These are phyloP conservation scores for Vaccinium darrowii DNA, from an alignment of 148 eudicot species.

Conservation along the genomic window DNA sequence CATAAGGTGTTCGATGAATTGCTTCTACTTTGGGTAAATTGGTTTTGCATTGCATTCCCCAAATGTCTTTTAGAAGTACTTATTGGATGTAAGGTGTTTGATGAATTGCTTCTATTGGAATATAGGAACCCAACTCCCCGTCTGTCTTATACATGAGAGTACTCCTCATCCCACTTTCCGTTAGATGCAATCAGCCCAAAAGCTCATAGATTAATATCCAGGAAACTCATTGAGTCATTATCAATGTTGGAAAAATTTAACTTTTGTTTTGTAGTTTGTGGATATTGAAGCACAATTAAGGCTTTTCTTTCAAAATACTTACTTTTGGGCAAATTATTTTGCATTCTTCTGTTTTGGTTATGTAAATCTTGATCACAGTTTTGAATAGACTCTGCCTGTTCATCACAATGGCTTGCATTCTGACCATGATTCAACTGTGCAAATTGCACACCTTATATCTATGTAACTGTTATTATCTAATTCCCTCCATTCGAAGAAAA, in stretches of 20 bases:
- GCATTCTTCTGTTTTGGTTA: too few species aligned
- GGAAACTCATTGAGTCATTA: background rate
- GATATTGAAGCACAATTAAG: too few species aligned
- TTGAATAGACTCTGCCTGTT: background rate
- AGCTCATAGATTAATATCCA: background rate
- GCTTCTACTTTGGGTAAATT: background rate
- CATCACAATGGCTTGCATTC: background rate
- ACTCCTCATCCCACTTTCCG: background rate
- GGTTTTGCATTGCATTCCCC: too few species aligned
- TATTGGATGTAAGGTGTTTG: background rate
- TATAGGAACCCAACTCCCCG: background rate
- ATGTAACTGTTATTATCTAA: background rate
- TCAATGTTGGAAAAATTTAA: background rate
- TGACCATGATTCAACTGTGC: background rate
- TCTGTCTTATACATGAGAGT: background rate
- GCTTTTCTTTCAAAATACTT: too few species aligned
- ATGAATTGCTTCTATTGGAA: background rate
- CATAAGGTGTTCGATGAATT: background rate
- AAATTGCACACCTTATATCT: background rate
- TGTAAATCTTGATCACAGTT: background rate
- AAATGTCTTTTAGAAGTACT: too few species aligned
- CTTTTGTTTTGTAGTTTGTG: background rate
- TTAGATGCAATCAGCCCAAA: too few species aligned
- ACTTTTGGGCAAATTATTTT: too few species aligned
- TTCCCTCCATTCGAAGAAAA: too few species aligned